Evolutionary conservation across 257 asterid genomes (phyloP), one percentile per base, ranked within the genome.

Genomic region (Apocynum venetum): DNA sequence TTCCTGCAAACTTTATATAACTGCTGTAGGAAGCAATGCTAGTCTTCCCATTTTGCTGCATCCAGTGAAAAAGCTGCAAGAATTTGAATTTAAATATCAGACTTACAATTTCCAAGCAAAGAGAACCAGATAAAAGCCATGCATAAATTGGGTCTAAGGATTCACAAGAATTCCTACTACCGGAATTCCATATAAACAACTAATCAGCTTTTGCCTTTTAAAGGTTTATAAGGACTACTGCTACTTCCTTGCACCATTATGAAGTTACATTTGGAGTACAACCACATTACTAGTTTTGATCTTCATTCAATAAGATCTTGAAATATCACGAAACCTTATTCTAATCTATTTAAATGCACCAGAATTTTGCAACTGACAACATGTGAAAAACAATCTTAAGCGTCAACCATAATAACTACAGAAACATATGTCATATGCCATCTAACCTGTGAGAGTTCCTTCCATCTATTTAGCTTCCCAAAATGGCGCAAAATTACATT

Each of bases 41-140:
- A 61, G 87, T 90, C 86, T 90, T 95, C 67, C 88, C 94, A 77
- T 88, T 90, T 79, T 86, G 87, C 83, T 81, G 86, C 99, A 95
- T 95, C 99, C 99, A 95, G 79, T 90, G 87, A 89, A 95, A 95
- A 61, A 90, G 91, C 99, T 94, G 97, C 92, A 86, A 82, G 56
- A 70, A 72, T 38, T 77, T 25, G 55, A 77, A 75, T 71, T 56
- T 66, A 57, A n/a, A 76, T 74, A 47, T 76, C 75, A 84, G 65
- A 78, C 25, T 53, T 61, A 65, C 13, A 57, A 47, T 76, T 56
- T 75, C 44, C 8, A 52, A 47, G 46, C 47, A 48, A 65, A 67
- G 13, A 46, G 44, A 43, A 46, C 15, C 31, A 71, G 56, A 74
- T 43, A 31, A 63, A 36, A 15, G 38, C 0, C 41, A 35, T 11